Base-by-base conservation (phyloP, 1,284 basidiomycete species). In the Rugosomyces carneus region DNA sequence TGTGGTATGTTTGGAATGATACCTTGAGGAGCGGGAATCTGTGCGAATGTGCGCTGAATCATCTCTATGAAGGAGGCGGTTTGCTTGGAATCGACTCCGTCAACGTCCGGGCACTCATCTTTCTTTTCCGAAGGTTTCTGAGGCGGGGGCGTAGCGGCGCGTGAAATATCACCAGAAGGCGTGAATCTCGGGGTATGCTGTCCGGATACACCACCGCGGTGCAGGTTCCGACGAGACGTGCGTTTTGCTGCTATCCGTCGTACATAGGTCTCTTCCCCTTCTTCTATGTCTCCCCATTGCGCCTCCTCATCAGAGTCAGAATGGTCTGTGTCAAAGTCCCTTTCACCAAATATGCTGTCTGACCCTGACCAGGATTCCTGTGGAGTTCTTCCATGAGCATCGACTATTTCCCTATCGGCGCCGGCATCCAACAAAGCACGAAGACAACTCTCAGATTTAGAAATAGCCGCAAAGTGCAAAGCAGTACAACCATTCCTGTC, bases 401-500 rank as follows among this genome's bases (percentile, higher is more conserved):
- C 84, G 21, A 87, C 83, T 39, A 92, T 76, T 56, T 88, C 84
- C 36, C 75, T 65, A 47, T 89, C 82, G 0, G 94, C 94, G 11
- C 92, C 92, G 21, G 82, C 88, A 11, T 78, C 70, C 11, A 96
- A 60, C 23, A 99, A 71, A 3, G 84, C 65, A 32, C 75, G 70
- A 0, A 81, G 78, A 60, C 90, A 92, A 8, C 77, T 73, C 37
- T 72, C 66, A 16, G 86, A 82, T 19, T 78, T 78, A 15, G 73
- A 74, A 35, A 94, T 68, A 0, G 82, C 86, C 11, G 93, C 89
- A 59, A 95, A 86, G 61, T 95, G 91, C 29, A 98, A 69, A 0
- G 95, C 81, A 0, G 94, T 98, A 60, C 78, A 93, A 5, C 95
- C 95, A 61, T 93, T 96, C 50, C 78, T 73, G 65, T 99, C 96